These are phyloP conservation scores for Botrytis byssoidea DNA, from an alignment of 2,329 filamentous ascomycete species.

Conservation along the genomic window DNA sequence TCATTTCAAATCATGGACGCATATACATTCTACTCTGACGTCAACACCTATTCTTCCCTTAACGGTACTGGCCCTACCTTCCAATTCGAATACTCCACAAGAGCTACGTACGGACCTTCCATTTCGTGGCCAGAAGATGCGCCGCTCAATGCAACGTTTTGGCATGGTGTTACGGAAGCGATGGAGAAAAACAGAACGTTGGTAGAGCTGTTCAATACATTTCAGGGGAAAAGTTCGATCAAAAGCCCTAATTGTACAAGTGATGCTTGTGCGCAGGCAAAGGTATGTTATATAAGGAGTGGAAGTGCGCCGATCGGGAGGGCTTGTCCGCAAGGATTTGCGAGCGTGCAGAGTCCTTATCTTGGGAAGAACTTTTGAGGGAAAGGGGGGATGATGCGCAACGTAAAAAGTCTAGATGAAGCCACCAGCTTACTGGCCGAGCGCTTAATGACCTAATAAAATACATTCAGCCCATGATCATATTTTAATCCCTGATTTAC, in stretches of 20 bases:
- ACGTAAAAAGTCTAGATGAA: not conserved
- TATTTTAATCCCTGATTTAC: not conserved
- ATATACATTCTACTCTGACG: slow-evolving; percentile 53
- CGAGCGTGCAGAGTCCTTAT: slow-evolving; percentile 42
- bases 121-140: slow-evolving; percentile 47
- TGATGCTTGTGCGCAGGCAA: slow-evolving; percentile 50
- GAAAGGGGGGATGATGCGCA: not conserved
- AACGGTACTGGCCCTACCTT: slow-evolving; percentile 47
- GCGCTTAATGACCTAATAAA: not conserved
- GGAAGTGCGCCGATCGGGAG: slow-evolving; percentile 52
- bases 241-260: slow-evolving; percentile 52
- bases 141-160: slow-evolving; percentile 58
- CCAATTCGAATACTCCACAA: slow-evolving; percentile 51
- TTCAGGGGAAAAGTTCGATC: slow-evolving; percentile 52
- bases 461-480: not conserved
- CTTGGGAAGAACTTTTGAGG: slow-evolving; percentile 40
- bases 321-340: slow-evolving; percentile 52
- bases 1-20: slow-evolving; percentile 54
- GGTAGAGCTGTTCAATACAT: slow-evolving; percentile 50
- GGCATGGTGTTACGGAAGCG: slow-evolving; percentile 56
- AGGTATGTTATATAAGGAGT: slow-evolving; percentile 59
- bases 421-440: not conserved
- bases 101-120: slow-evolving; percentile 47
- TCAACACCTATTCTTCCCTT: slow-evolving; percentile 45
- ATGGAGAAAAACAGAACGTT: slow-evolving; percentile 52